Percentiles rank a stretch among this genome's conserved stretches.
Conservation (phyloP, 352 stramenopile species). For the Plasmopara viticola region DNA sequence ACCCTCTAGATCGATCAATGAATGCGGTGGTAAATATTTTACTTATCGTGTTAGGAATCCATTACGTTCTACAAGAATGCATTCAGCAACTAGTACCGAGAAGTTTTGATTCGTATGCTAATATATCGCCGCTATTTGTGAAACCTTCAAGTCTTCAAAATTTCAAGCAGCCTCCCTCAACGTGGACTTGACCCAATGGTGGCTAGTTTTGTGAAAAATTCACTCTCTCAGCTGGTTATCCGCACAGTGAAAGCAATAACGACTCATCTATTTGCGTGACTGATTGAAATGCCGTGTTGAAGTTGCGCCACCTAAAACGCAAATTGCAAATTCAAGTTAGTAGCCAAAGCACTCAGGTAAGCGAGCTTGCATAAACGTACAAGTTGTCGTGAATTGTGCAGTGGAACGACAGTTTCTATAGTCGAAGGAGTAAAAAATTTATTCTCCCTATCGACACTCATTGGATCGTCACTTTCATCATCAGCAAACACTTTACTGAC, state of each 20-base stretch:
- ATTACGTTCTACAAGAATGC: too few species aligned
- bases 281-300: slow-evolving; percentile 49
- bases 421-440: slow-evolving; percentile 64
- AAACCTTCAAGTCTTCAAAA: too few species aligned
- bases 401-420: slow-evolving; percentile 66
- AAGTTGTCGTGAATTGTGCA: slow-evolving; percentile 61
- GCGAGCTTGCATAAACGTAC: slow-evolving; percentile 24
- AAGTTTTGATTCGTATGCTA: too few species aligned
- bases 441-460: slow-evolving; percentile 31
- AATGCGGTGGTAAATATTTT: too few species aligned
- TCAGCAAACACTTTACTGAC: slow-evolving; percentile 28
- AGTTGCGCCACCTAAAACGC: slow-evolving; percentile 37
- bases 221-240: too few species aligned
- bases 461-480: slow-evolving; percentile 31
- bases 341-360: background rate
- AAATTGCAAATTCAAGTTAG: slow-evolving; percentile 2
- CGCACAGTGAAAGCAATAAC: background rate
- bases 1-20: too few species aligned
- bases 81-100: too few species aligned
- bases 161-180: too few species aligned
- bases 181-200: too few species aligned
- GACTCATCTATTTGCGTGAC: slow-evolving; percentile 30
- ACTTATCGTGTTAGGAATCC: too few species aligned
- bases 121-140: too few species aligned
- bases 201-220: too few species aligned